These are phyloP conservation scores for Fusarium buharicum DNA, from an alignment of 2,329 filamentous ascomycete genomes.

Conservation along the genomic window DNA sequence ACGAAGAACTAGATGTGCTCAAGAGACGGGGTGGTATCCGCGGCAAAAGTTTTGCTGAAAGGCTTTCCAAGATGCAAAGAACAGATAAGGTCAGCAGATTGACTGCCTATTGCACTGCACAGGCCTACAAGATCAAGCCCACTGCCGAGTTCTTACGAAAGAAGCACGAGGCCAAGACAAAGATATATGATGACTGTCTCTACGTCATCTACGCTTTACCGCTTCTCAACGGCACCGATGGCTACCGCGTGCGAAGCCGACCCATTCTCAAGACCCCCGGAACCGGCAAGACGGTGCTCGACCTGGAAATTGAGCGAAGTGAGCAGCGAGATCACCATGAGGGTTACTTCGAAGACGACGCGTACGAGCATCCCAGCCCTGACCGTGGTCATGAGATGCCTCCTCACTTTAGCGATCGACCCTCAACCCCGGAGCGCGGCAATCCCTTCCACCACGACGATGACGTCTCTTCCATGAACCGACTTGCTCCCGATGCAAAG, in stretches of 20 bases:
- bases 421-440: conserved; percentile 43
- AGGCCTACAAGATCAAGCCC: conserved; percentile 88
- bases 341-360: conserved; percentile 85
- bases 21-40: conserved; percentile 69
- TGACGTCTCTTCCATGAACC: conserved; percentile 63
- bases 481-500: conserved; percentile 76
- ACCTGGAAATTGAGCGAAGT: conserved; percentile 95
- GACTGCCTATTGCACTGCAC: conserved; percentile 95
- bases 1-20: conserved; percentile 74
- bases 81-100: conserved; percentile 89
- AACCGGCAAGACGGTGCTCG: conserved; percentile 85
- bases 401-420: conserved; percentile 49
- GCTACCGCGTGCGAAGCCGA: conserved; percentile 88
- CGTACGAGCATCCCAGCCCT: conserved; percentile 56
- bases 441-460: conserved; percentile 51
- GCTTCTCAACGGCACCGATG: conserved; percentile 83
- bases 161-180: conserved; percentile 89
- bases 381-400: conserved; percentile 45
- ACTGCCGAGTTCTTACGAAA: conserved; percentile 91
- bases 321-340: conserved; percentile 90
- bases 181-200: conserved; percentile 96
- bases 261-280: conserved; percentile 93
- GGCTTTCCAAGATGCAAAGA: conserved; percentile 86
- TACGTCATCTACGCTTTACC: conserved; percentile 96
- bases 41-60: conserved; percentile 93